Evolutionary conservation across 768 basidiomycete species (phyloP).

Genomic region (Tubosaeta brunneosetosa): DNA sequence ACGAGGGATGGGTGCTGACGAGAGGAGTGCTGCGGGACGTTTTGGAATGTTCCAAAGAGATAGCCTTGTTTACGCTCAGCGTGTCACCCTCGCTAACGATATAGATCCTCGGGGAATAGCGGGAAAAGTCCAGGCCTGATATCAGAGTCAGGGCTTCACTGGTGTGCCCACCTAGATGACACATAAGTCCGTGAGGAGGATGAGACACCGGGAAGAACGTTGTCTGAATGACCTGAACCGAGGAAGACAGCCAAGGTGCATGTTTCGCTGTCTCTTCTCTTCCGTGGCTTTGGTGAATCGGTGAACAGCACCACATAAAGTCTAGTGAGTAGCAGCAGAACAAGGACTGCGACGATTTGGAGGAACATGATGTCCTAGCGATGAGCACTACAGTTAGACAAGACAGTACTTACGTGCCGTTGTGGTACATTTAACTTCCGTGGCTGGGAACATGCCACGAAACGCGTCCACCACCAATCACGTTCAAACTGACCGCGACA

Average conservation of each 20-base stretch:
- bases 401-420: neutral
- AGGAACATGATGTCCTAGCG: slow-evolving; percentile 10
- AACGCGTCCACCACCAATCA: neutral
- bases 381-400: neutral
- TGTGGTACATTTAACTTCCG: neutral
- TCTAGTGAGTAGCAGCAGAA: slow-evolving; percentile 18
- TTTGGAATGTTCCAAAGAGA: slow-evolving; percentile 50
- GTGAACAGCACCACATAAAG: slow-evolving; percentile 15
- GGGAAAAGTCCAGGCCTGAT: slow-evolving; percentile 65
- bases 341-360: slow-evolving; percentile 2
- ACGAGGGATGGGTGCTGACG: slow-evolving; percentile 13
- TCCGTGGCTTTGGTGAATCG: slow-evolving; percentile 8
- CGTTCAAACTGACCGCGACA: slow-evolving; percentile 5
- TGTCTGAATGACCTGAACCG: slow-evolving; percentile 69
- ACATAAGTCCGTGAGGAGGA: slow-evolving; percentile 7
- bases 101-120: slow-evolving; percentile 77
- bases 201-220: neutral
- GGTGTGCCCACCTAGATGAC: slow-evolving; percentile 81
- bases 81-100: slow-evolving; percentile 77
- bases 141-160: slow-evolving; percentile 75
- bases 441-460: slow-evolving; percentile 6
- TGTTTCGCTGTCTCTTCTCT: slow-evolving; percentile 18
- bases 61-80: slow-evolving; percentile 70
- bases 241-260: slow-evolving; percentile 78
- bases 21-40: neutral